These are phyloP conservation scores for Coniochaeta ligniaria DNA, from an alignment of 2,329 filamentous ascomycete species.

Conservation along the genomic window DNA sequence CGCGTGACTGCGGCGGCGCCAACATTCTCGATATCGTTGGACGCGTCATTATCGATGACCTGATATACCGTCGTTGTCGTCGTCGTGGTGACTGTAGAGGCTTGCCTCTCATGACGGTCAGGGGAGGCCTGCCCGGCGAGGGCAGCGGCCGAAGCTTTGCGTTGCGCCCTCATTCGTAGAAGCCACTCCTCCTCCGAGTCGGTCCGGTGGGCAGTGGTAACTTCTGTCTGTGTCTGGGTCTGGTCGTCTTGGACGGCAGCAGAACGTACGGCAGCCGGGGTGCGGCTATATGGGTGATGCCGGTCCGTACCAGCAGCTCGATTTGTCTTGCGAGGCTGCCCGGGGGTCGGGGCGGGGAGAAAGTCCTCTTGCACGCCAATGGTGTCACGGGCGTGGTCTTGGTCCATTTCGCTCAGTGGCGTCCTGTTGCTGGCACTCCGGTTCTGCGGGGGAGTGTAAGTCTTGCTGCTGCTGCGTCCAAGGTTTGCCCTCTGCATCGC, in stretches of 20 bases:
- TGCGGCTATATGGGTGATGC: slow-evolving; percentile 60
- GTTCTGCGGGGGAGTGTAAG: slow-evolving; percentile 73
- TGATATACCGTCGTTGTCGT: slow-evolving; percentile 51
- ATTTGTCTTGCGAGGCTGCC: slow-evolving; percentile 83
- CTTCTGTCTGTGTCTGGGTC: neutral
- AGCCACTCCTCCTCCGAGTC: slow-evolving; percentile 59
- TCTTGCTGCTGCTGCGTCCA: slow-evolving; percentile 56
- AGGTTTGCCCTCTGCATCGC: slow-evolving; percentile 53
- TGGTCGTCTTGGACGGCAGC: slow-evolving; percentile 18
- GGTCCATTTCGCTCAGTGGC: slow-evolving; percentile 89
- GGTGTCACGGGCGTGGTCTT: slow-evolving; percentile 51
- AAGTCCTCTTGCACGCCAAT: slow-evolving; percentile 77
- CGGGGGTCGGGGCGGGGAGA: slow-evolving; percentile 88
- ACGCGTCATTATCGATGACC: slow-evolving; percentile 59
- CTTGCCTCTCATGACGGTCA: slow-evolving; percentile 50
- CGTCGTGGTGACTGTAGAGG: slow-evolving; percentile 69
- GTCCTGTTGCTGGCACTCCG: slow-evolving; percentile 67
- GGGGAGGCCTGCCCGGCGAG: slow-evolving; percentile 37
- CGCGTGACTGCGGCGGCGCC: slow-evolving; percentile 40
- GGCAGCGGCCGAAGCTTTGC: slow-evolving; percentile 57
- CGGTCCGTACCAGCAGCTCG: slow-evolving; percentile 56
- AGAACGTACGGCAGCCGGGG: slow-evolving; percentile 30
- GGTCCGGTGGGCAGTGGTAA: neutral
- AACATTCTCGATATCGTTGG: slow-evolving; percentile 66
- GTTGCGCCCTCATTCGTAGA: slow-evolving; percentile 63